A percentile compares a stretch with the other conserved stretches of the same genome.
Conservation (phyloP, 192 early-diverging fungal genomes). For the Thamnidium elegans region DNA sequence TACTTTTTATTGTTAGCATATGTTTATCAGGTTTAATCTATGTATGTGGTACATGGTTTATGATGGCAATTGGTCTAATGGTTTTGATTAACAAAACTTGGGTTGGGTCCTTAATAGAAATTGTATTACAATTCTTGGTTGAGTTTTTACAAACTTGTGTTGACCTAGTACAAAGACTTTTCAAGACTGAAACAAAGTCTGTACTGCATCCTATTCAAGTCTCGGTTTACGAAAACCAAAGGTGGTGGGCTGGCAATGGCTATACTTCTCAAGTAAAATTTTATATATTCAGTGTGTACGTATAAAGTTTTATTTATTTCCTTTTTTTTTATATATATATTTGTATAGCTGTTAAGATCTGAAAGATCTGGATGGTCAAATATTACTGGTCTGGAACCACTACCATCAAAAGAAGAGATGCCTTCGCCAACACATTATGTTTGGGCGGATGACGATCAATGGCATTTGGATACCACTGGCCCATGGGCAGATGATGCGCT, state of each 20-base stretch:
- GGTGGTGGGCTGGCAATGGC: slow-evolving; percentile 30
- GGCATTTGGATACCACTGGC: slow-evolving; percentile 33
- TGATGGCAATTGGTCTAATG: slow-evolving; percentile 34
- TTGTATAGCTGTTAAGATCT: slow-evolving; percentile 21
- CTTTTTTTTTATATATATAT: neutral
- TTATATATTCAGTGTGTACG: too few relatives aligned
- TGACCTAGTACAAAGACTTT: slow-evolving; percentile 13
- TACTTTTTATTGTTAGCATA: slow-evolving; percentile 28
- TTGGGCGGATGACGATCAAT: slow-evolving; percentile 32
- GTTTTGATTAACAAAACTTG: slow-evolving; percentile 60
- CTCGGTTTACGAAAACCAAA: slow-evolving; percentile 38
- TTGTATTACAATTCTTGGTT: slow-evolving; percentile 4
- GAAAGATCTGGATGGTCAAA: slow-evolving; percentile 37
- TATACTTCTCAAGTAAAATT: slow-evolving; percentile 29
- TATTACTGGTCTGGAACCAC: slow-evolving; percentile 25
- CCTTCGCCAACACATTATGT: slow-evolving; percentile 25
- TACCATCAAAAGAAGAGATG: slow-evolving; percentile 29
- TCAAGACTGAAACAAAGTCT: neutral
- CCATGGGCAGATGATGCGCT: slow-evolving; percentile 35
- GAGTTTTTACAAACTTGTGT: slow-evolving; percentile 21
- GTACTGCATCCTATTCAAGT: slow-evolving; percentile 16
- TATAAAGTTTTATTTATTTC: neutral
- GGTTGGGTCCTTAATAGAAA: slow-evolving; percentile 30
- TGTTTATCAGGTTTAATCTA: slow-evolving; percentile 35
- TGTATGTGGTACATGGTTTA: slow-evolving; percentile 9